Percentiles rank a stretch among this genome's conserved stretches.
Evolutionary conservation across 2,329 filamentous ascomycete species (phyloP).

Genomic region (Penicillium verrucosum): DNA sequence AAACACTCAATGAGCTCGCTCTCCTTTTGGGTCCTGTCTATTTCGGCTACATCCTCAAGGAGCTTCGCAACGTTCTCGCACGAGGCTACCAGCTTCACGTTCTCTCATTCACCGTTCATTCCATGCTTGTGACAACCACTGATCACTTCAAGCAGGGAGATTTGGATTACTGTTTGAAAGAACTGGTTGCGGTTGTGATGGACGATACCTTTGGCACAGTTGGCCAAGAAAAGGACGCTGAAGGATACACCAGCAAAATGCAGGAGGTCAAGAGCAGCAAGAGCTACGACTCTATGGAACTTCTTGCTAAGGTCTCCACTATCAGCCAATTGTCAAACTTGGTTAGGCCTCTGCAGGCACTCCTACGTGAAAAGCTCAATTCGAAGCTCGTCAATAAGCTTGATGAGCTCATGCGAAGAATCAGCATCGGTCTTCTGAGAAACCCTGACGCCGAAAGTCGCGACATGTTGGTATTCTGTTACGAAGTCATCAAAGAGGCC

Average conservation of each 20-base stretch:
- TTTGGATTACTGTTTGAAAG: constrained; percentile 78
- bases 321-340: constrained; percentile 70
- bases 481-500: constrained; percentile 85
- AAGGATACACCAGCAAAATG: constrained; percentile 92
- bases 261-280: constrained; percentile 98
- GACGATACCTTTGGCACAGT: constrained; percentile 93
- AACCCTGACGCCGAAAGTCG: constrained; percentile 75
- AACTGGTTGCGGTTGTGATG: constrained; percentile 83
- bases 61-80: constrained; percentile 76
- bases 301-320: constrained; percentile 79
- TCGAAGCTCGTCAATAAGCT: constrained; percentile 82
- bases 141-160: constrained; percentile 75
- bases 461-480: constrained; percentile 89
- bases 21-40: constrained; percentile 75
- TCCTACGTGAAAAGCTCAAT: constrained; percentile 81
- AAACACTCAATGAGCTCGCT: constrained; percentile 81
- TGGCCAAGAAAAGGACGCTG: constrained; percentile 94
- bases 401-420: constrained; percentile 79
- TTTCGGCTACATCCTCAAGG: constrained; percentile 90
- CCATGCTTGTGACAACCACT: constrained; percentile 73
- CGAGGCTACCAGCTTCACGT: constrained; percentile 93
- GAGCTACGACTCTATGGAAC: constrained; percentile 95
- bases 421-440: constrained; percentile 76
- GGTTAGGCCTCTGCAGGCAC: constrained; percentile 70
- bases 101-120: constrained; percentile 90